Evolutionary conservation across 441 rosid species (phyloP).

Genomic region (Raphanus hybrid): DNA sequence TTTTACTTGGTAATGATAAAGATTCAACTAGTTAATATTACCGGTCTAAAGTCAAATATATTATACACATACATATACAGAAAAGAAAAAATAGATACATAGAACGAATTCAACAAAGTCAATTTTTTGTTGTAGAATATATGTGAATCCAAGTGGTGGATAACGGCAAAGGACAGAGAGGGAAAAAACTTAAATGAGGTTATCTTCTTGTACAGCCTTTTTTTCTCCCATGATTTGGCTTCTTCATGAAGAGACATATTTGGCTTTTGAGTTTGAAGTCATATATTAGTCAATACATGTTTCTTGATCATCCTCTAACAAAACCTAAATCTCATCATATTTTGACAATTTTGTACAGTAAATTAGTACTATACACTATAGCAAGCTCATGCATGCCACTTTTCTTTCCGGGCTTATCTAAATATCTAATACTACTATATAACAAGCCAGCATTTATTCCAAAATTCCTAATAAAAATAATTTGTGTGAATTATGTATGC

Average conservation of each 20-base stretch:
- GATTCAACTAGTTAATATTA: slow-evolving; percentile 14
- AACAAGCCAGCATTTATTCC: background rate
- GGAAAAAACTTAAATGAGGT: background rate
- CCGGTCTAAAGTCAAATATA: slow-evolving; percentile 24
- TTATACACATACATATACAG: background rate
- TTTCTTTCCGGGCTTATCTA: background rate
- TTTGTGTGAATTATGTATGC: background rate
- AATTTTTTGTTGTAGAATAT: slow-evolving; percentile 9
- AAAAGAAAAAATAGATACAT: background rate
- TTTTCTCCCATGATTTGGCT: slow-evolving; percentile 25
- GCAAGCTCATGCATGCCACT: slow-evolving; percentile 21
- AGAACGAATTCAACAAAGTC: slow-evolving; percentile 33
- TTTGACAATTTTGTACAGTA: background rate
- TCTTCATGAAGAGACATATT: slow-evolving; percentile 36
- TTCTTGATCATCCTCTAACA: slow-evolving; percentile 4
- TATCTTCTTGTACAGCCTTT: slow-evolving; percentile 14
- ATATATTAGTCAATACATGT: background rate
- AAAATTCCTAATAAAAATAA: background rate
- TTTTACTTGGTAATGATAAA: slow-evolving; percentile 35
- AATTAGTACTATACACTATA: background rate
- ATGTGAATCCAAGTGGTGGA: slow-evolving; percentile 25
- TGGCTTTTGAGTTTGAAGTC: slow-evolving; percentile 38
- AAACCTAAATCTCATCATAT: background rate
- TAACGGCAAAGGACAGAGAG: background rate
- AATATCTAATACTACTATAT: background rate